These are phyloP conservation scores for Neoascochyta sp. DNA, from an alignment of 2,329 filamentous ascomycete species.

Conservation along the genomic window DNA sequence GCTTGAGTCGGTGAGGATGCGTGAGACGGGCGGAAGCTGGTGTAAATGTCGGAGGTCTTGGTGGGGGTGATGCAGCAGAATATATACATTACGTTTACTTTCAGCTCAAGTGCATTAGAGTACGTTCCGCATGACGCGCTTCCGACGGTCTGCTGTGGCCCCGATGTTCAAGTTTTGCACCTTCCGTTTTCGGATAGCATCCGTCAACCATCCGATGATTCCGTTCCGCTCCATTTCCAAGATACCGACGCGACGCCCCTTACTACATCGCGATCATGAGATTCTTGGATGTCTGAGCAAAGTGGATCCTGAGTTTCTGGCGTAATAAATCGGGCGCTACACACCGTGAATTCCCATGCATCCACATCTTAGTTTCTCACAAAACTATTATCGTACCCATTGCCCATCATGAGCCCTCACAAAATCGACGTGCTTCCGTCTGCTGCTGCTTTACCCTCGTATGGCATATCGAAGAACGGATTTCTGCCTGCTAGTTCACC, in stretches of 20 bases:
- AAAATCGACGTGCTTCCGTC: conserved; percentile 22
- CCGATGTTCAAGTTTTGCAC: conserved; percentile 4
- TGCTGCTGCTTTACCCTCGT: conserved; percentile 56
- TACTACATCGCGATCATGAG: conserved; percentile 8
- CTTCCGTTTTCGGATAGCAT: conserved; percentile 15
- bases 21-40: conserved; percentile 1
- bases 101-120: too few relatives aligned
- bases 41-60: conserved; percentile 2
- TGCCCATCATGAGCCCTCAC: conserved; percentile 27
- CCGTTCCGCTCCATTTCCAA: conserved; percentile 5
- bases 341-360: conserved; percentile 9
- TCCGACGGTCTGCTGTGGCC: conserved; percentile 5
- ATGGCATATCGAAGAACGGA: conserved; percentile 73
- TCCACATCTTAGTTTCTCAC: conserved; percentile 1
- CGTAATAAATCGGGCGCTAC: conserved; percentile 18
- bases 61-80: conserved; percentile 3
- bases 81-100: conserved; percentile 14
- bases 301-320: conserved; percentile 6
- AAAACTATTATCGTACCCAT: conserved; percentile 1
- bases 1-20: conserved; percentile 2
- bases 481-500: conserved; percentile 76
- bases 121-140: conserved; percentile 7
- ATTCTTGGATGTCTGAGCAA: conserved; percentile 3
- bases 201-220: conserved; percentile 1
- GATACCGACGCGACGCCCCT: conserved; percentile 2